Evolutionary conservation across 2,329 filamentous ascomycete genomes (phyloP), one percentile per base, ranked within the genome.

Genomic region (Pseudonectria buxi): DNA sequence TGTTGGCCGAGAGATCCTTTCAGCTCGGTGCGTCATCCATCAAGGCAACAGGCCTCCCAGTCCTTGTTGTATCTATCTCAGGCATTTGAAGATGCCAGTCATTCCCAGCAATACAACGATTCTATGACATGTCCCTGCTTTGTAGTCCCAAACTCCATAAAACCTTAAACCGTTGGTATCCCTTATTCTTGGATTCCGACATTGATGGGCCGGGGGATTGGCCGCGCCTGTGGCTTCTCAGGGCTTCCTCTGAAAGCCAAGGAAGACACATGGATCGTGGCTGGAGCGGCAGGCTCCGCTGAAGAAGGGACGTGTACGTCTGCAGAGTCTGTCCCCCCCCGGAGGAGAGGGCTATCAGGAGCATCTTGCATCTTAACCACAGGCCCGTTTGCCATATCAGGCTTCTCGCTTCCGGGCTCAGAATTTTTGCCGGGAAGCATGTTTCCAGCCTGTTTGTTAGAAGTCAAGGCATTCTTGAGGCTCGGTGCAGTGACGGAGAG

Each of bases 161-260:
- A 49, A 47, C 36, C 47, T 37, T 32, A 35, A 34, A 34, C 38
- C 33, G 35, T 33, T 26, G 34, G 32, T 35, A 33, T 16, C 25
- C 36, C 35, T 38, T 49, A 63, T 29, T 61, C 46, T 14, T 47
- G 47, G 15, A 43, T 51, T 16, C 49, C 47, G 24, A 62, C 52
- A 40, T 58, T 51, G 24, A 65, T 46, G 13, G 58, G 47, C 27
- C 56, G 46, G 14, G 50, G 44, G 15, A 41, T 48, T 7, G 55
- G 50, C 24, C 61, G 46, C 30, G 53, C 51, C 34, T 64, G 61
- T 33, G 62, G 50, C 61, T 79, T 79, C 52, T 80, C 77, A 15
- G 76, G 76, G 50, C 76, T 80, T 45, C 72, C 72, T 51, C 76
- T 71, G 61, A 76, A 75, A 49, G 76, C 74, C 48, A 81, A 57